Conservation (phyloP, 1,284 basidiomycete genomes). For the Thecaphora thlaspeos region DNA sequence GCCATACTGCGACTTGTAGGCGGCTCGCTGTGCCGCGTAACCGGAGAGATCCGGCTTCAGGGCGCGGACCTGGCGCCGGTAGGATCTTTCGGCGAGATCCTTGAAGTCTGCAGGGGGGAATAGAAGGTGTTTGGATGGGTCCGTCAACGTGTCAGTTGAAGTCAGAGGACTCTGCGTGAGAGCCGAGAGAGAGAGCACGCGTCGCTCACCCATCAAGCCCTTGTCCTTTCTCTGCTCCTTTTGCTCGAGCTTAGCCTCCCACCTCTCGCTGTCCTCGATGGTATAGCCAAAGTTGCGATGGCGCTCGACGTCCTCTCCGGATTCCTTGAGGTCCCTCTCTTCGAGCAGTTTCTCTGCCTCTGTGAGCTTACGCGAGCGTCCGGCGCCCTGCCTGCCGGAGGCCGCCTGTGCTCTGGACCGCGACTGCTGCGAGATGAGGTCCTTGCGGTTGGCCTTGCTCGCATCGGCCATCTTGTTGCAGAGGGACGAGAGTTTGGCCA, state of each 20-base stretch:
- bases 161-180: too few relatives aligned
- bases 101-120: constrained; percentile 69
- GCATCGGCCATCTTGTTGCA: constrained; percentile 37
- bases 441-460: constrained; percentile 41
- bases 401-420: constrained; percentile 24
- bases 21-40: constrained; percentile 82
- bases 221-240: constrained; percentile 75
- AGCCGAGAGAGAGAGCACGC: background rate
- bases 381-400: constrained; percentile 4
- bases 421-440: constrained; percentile 36
- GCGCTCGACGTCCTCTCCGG: constrained; percentile 71
- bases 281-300: constrained; percentile 90
- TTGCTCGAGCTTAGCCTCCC: constrained; percentile 81
- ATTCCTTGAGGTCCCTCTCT: constrained; percentile 82
- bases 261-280: constrained; percentile 88
- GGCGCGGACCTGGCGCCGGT: constrained; percentile 95
- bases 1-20: constrained; percentile 40
- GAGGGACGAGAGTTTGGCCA: constrained; percentile 15
- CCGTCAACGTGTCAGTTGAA: too few relatives aligned
- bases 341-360: constrained; percentile 80
- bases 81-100: constrained; percentile 79
- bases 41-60: constrained; percentile 91
- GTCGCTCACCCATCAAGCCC: constrained; percentile 70
- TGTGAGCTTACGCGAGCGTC: constrained; percentile 35
- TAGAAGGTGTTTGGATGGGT: too few relatives aligned